Base-by-base conservation (phyloP, 352 stramenopile species). In the Globisporangium parvum region DNA sequence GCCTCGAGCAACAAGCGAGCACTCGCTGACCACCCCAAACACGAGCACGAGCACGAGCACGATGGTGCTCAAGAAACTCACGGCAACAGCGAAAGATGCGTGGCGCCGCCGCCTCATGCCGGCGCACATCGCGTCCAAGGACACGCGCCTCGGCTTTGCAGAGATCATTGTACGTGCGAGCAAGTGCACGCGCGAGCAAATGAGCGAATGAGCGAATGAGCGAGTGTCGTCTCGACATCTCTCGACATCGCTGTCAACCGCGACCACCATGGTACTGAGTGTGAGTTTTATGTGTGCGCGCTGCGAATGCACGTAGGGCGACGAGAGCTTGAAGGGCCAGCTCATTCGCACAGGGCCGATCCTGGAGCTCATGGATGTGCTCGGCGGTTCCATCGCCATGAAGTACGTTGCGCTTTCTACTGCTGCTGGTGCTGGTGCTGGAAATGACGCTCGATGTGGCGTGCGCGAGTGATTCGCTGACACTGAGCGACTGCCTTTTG, bases 311-410 rank as follows among this genome's bases (percentile, higher is more conserved):
- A 45, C 41, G 18, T 50, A 84, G 70, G 74, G 72, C 33, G 71
- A 80, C 20, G 74, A 78, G 35, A 77, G 69, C 47, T 63, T 74
- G 53, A 73, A 71, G 46, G 74, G 74, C 1, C 52, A 60, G 47
- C 68, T 63, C 59, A 54, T 84, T 49, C 60, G 68, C 45, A 77
- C 70, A 15, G 74, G 74, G 20, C 74, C 74, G 28, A 80, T 84
- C 20, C 45, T 84, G n/a, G 55, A 77, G 51, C 60, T 80, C 15
- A 84, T 84, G 71, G 74, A 84, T 47, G 65, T 81, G 14, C 62
- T 84, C 26, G 74, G 67, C 0, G 72, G 70, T 0, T 64, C 69
- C 0, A 75, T 84, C 41, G 69, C 71, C 8, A 63, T 62, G 4
- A 59, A 68, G 40, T 70, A 40, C 26, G 69, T 54, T 3, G 23